Conservation (phyloP, 23 red algal species). For the Gracilaria gracilis region DNA sequence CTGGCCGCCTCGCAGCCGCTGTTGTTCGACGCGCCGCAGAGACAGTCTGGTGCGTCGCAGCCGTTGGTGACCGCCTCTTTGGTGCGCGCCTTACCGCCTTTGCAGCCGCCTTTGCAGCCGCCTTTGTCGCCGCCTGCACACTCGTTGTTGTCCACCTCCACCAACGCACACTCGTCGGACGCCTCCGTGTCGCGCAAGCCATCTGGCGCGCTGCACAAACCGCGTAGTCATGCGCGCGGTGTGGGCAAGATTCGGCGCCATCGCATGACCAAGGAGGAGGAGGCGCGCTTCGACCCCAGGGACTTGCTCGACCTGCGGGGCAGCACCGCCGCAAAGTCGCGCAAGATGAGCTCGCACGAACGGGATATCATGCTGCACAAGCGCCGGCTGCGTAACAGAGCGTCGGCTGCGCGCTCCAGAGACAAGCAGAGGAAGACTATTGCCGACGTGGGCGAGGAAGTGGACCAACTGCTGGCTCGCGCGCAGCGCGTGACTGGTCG, state of each 20-base stretch:
- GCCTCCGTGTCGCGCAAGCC: not conserved
- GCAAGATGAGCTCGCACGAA: slow-evolving; percentile 83
- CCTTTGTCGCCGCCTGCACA: not conserved
- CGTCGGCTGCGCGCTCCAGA: slow-evolving; percentile 67
- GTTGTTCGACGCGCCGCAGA: too few relatives aligned
- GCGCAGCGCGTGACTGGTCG: slow-evolving; percentile 1
- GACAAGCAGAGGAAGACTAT: slow-evolving; percentile 65
- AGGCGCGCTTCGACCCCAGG: slow-evolving; percentile 55
- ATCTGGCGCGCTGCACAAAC: not conserved
- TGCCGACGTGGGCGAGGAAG: slow-evolving; percentile 41
- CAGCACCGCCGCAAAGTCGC: slow-evolving; percentile 80
- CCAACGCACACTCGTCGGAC: slow-evolving; percentile 24
- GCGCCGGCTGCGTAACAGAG: slow-evolving; percentile 79
- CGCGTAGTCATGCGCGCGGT: slow-evolving; percentile 32
- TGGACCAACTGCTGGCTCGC: slow-evolving; percentile 35
- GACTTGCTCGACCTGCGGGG: slow-evolving; percentile 72
- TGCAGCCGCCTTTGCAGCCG: not conserved
- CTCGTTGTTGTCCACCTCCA: not conserved
- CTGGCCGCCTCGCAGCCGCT: too few relatives aligned
- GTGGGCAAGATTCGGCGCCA: slow-evolving; percentile 73
- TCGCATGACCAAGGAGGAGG: slow-evolving; percentile 76
- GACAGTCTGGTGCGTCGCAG: too few relatives aligned
- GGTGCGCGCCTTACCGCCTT: not conserved
- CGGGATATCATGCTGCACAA: slow-evolving; percentile 84
- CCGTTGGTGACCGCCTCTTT: too few relatives aligned